A percentile compares a stretch with the other conserved stretches of the same genome.
Conservation (phyloP, 371 early-diverging fungal genomes). For the Mucor saturninus region DNA sequence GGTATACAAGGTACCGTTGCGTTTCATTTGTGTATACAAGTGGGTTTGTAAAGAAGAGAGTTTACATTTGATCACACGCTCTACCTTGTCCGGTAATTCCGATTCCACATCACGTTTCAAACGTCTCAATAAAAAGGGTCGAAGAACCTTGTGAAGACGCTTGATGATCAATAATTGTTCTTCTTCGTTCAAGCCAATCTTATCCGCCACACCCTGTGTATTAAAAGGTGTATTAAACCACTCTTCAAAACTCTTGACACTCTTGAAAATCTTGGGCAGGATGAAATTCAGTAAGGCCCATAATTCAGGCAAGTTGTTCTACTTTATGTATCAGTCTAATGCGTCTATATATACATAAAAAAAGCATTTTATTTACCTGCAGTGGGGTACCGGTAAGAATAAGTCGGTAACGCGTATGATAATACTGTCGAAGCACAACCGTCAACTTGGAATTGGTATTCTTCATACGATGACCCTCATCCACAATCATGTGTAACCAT, state of each 20-base stretch:
- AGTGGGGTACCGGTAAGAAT: constrained; percentile 99
- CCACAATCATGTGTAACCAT: constrained; percentile 96
- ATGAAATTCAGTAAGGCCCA: constrained; percentile 99
- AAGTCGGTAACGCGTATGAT: constrained; percentile 91
- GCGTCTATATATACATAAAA: too few relatives aligned
- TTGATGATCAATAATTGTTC: constrained; percentile 95
- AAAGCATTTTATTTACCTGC: constrained; percentile 49
- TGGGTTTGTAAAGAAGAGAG: constrained; percentile 83
- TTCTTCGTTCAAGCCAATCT: constrained; percentile 94
- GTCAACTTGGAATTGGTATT: constrained; percentile 91
- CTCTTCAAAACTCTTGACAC: constrained; percentile 95
- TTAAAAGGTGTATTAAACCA: constrained; percentile 98
- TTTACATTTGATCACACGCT: constrained; percentile 92
- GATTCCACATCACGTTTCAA: constrained; percentile 99
- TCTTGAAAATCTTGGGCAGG: constrained; percentile 94
- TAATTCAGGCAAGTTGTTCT: constrained; percentile 98
- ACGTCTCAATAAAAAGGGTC: constrained; percentile 97
- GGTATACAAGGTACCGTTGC: constrained; percentile 70
- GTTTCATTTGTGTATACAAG: constrained; percentile 79
- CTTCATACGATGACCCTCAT: constrained; percentile 99
- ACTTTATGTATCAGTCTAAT: too few relatives aligned
- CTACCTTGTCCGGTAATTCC: constrained; percentile 98
- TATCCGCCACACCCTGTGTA: constrained; percentile 82
- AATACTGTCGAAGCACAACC: constrained; percentile 80
- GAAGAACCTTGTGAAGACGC: constrained; percentile 95